Evolutionary conservation across 495 filamentous ascomycete species (phyloP), one percentile per base, ranked within the genome.

Genomic region (Evernia prunastri): DNA sequence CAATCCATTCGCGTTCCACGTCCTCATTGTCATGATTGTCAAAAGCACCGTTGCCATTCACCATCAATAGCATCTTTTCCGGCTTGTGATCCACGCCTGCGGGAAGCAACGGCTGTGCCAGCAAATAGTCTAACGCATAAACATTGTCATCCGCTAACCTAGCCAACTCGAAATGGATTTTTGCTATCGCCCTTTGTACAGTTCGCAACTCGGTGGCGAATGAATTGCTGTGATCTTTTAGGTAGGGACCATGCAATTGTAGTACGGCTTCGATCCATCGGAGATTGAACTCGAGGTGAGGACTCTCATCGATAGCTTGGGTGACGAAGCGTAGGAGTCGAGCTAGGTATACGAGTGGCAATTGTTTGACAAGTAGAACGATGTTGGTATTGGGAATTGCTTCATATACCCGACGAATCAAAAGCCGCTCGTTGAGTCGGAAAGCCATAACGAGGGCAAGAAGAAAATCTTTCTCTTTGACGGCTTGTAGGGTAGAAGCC

Each of bases 401-500:
- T 77, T 93, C 89, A 75, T 96, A 97, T 15, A 97, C 91, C 33
- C 83, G 84, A 63, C 87, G 86, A 58, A 96, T 83, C 31, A 97
- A 79, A 57, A 82, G 81, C 4, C 80, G 79, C 69, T 93, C 87
- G 76, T 96, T 96, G 45, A 98, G 82, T 1, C 94, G 89, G 81
- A 98, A 97, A 1, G 92, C 89, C 93, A 97, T 97, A 63, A 96
- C 87, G 4, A 98, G 78, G 2, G 94, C 94, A 75, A 91, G 96
- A 40, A 97, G 81, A 76, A 87, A 96, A 45, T 95, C 89, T 67
- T 82, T 82, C 59, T 92, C 85, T 17, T 75, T 72, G n/a, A 97
- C 79, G 12, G 89, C 87, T 13, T 84, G 80, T 2, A 96, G 76
- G 5, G 91, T 96, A 37, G 81, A 88, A 3, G 86, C 85, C 0